These are phyloP conservation scores for Candolleomyces aberdarensis DNA, from an alignment of 768 basidiomycete genomes.

Conservation along the genomic window DNA sequence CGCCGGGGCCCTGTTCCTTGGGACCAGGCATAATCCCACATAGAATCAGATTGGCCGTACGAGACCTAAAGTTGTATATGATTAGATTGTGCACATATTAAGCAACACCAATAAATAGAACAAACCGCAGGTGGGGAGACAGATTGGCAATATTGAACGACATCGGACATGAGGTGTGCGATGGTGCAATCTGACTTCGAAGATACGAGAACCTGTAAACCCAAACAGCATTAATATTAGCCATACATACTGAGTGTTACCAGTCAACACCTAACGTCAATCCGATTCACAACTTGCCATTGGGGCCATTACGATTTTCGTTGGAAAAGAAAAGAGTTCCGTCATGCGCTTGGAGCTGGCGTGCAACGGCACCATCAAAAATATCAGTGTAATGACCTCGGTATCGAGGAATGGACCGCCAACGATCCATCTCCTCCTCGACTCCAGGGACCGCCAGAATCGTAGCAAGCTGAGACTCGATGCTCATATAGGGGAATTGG, in stretches of 20 bases:
- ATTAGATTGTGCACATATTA: too few species aligned
- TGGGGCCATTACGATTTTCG: not conserved
- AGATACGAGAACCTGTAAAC: not conserved
- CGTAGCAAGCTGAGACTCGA: not conserved
- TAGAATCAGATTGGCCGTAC: constrained; percentile 9
- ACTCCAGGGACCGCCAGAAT: not conserved
- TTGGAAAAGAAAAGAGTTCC: not conserved
- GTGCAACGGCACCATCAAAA: not conserved
- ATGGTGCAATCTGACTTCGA: constrained; percentile 23
- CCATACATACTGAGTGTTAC: not conserved
- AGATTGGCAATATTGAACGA: constrained; percentile 32
- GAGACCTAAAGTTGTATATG: constrained; percentile 7
- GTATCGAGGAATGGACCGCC: not conserved
- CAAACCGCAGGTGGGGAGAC: constrained; percentile 15
- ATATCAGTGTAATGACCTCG: not conserved
- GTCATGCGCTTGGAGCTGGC: not conserved
- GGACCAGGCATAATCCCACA: too few species aligned
- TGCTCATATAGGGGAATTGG: not conserved
- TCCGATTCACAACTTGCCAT: not conserved
- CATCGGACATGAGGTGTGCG: constrained; percentile 29
- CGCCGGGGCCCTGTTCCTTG: constrained; percentile 22
- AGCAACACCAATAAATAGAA: too few species aligned
- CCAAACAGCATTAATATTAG: not conserved
- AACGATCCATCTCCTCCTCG: not conserved
- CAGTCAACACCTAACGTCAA: not conserved